phyloP scores from a whole-genome alignment of 805 yeast genomes.

The Candida gorgasii region DNA sequence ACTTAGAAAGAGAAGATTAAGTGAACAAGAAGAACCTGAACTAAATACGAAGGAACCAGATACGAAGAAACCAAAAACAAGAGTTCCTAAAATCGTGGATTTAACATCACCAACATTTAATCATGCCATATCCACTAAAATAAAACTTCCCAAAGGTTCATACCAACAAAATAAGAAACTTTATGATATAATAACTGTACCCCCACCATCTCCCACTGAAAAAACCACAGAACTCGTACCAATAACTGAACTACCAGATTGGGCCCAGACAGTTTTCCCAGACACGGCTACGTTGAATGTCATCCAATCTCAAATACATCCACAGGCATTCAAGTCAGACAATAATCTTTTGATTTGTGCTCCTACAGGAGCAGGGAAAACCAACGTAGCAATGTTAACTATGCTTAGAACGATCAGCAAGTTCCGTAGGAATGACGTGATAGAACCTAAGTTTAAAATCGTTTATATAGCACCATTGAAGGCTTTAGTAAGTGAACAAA shows the following conservation, averaged over 20 bases:
- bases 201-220: constrained; percentile 62
- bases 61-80: constrained; percentile 14
- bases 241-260: constrained; percentile 67
- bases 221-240: constrained; percentile 48
- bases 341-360: constrained; percentile 84
- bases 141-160: constrained; percentile 81
- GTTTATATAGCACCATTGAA: constrained; percentile 92
- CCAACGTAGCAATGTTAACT: constrained; percentile 91
- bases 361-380: constrained; percentile 98
- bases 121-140: constrained; percentile 65
- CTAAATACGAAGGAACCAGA: constrained; percentile 11
- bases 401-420: constrained; percentile 62
- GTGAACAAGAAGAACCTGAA: no score
- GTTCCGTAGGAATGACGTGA: constrained; percentile 50
- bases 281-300: constrained; percentile 72
- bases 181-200: constrained; percentile 91
- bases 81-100: constrained; percentile 59
- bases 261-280: constrained; percentile 82
- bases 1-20: constrained; percentile 27
- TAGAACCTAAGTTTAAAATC: constrained; percentile 64
- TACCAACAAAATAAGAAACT: constrained; percentile 68
- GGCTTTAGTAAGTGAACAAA: constrained; percentile 95
- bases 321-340: constrained; percentile 72
- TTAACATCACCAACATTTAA: constrained; percentile 64
- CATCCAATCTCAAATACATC: constrained; percentile 80